These are phyloP conservation scores for Cyberlindnera veronae DNA, from an alignment of 805 yeast genomes.

Conservation along the genomic window DNA sequence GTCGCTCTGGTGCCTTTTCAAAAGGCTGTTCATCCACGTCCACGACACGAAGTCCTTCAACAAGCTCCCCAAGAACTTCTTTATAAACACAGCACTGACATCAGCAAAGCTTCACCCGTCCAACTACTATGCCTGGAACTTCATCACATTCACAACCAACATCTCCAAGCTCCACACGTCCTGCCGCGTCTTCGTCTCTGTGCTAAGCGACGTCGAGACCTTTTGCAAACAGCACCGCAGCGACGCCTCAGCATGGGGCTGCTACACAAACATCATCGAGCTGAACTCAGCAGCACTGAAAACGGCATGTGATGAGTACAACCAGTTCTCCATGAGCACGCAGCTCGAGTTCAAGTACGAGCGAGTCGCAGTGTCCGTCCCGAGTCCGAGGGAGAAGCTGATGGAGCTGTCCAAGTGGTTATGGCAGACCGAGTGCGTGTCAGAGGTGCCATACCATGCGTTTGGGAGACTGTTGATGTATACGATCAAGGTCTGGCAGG, in stretches of 20 bases:
- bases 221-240: constrained; percentile 27
- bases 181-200: background rate
- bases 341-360: constrained; percentile 2
- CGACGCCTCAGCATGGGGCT: constrained; percentile 37
- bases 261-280: constrained; percentile 16
- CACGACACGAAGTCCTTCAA: background rate
- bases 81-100: constrained; percentile 19
- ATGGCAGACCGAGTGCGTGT: constrained; percentile 17
- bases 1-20: constrained; percentile 34
- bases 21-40: constrained; percentile 24
- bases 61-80: constrained; percentile 7
- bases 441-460: constrained; percentile 23
- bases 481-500: constrained; percentile 14
- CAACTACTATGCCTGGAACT: constrained; percentile 40
- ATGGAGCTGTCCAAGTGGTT: constrained; percentile 21
- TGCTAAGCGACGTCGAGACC: constrained; percentile 7
- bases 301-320: constrained; percentile 14
- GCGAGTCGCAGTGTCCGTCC: constrained; percentile 5
- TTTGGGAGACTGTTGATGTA: constrained; percentile 17
- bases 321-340: constrained; percentile 2
- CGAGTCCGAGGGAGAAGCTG: constrained; percentile 11
- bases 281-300: constrained; percentile 9
- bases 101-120: constrained; percentile 33
- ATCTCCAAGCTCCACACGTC: constrained; percentile 8
- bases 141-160: constrained; percentile 32